These are phyloP conservation scores for Tulasnella sp. DNA, from an alignment of 768 basidiomycete genomes.

Conservation along the genomic window DNA sequence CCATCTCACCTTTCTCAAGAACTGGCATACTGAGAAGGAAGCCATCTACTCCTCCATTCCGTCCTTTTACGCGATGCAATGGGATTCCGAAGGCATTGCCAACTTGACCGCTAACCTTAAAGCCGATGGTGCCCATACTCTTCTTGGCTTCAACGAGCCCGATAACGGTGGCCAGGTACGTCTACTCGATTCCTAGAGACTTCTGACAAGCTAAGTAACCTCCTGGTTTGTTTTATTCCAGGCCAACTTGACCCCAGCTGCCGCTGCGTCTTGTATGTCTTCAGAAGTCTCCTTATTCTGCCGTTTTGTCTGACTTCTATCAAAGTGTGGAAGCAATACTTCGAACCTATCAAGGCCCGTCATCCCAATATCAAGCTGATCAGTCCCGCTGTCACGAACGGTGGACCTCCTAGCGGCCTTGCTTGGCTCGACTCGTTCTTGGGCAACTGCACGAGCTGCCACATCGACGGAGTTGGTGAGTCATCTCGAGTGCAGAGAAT, in stretches of 20 bases:
- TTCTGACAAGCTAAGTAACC: neutral
- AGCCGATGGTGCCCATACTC: neutral
- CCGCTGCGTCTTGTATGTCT: neutral
- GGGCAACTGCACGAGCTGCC: neutral
- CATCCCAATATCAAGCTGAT: neutral
- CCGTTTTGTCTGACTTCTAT: neutral
- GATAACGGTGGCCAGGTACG: conserved; percentile 9
- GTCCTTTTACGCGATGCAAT: conserved; percentile 5
- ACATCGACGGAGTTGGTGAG: neutral
- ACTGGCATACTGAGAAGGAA: neutral
- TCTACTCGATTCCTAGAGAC: neutral
- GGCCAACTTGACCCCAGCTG: neutral
- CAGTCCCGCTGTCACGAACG: conserved; percentile 2
- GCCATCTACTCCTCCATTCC: neutral
- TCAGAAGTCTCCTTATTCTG: neutral
- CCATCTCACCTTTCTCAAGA: neutral
- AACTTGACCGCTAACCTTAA: neutral
- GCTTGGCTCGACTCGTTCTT: neutral
- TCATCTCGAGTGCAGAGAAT: neutral
- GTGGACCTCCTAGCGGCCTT: neutral
- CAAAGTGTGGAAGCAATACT: conserved; percentile 8
- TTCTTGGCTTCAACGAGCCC: conserved; percentile 15
- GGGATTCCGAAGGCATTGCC: neutral
- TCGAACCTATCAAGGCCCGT: neutral
- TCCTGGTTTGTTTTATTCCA: neutral